Base-by-base conservation (phyloP, 352 stramenopile species). In the Pythium apleroticum region DNA sequence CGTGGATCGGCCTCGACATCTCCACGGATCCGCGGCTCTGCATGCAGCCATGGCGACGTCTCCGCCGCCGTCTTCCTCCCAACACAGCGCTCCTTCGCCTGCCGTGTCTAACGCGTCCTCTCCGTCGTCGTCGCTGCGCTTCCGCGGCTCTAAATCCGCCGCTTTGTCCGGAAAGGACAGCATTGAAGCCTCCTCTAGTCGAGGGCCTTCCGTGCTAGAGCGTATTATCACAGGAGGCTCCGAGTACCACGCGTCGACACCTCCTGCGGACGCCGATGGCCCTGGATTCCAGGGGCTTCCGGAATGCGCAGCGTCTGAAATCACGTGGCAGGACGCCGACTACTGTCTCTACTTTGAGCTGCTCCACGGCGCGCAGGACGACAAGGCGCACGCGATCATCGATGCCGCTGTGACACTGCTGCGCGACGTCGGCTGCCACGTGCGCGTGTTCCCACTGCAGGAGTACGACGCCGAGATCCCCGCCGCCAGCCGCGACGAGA, bases 361-460 rank as follows among this genome's bases (percentile, higher is more conserved):
- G 0, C 43, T 56, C n/a, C 12, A 43, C 15, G 56, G 41, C 48
- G 28, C 35, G 6, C 35, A 60, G 11, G 52, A 66, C n/a, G 15
- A n/a, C 4, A 19, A 27, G 3, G 71, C 67, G 2, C 77, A 89
- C 57, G 69, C 57, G 5, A 46, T 82, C 1, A 58, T 89, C 1
- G 66, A 81, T 52, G 69, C 76, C 17, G 67, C 72, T 1, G 70
- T 68, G 12, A 68, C 69, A 39, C 66, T 80, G 9, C 59, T 89
- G 10, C 63, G 74, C 19, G 66, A 75, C 43, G 63, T 73, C 4
- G 80, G 80, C 30, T 86, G 77, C 46, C 59, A 72, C 19, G 74
- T 84, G 11, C 57, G 58, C 56, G 63, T 86, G 25, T 81, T 86
- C 49, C 64, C 67, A 35, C 67, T 89, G 22, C 68, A 76, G 37